Evolutionary conservation across 1,284 basidiomycete genomes (phyloP).

Genomic region (Exsudoporus floridanus): DNA sequence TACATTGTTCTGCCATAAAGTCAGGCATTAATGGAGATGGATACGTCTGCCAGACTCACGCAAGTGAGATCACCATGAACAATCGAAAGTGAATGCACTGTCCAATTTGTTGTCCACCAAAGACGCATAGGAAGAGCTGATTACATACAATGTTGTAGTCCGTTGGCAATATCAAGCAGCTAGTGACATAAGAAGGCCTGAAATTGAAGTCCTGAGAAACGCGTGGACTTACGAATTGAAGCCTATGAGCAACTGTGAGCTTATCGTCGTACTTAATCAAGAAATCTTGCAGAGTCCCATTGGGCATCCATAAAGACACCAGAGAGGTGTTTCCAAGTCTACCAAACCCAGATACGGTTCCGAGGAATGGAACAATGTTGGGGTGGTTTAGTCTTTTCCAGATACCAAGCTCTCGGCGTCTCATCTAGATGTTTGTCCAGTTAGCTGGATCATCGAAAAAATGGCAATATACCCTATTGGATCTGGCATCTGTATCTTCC

Average conservation of each 20-base stretch:
- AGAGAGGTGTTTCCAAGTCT: constrained; percentile 3
- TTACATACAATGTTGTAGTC: constrained; percentile 7
- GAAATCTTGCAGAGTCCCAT: constrained; percentile 9
- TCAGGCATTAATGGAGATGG: neutral
- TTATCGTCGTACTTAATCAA: constrained; percentile 1
- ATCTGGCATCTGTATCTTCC: neutral
- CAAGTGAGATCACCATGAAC: constrained; percentile 8
- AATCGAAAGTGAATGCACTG: constrained; percentile 8
- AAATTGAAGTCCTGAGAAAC: too few species aligned
- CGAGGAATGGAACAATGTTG: constrained; percentile 12
- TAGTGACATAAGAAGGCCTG: neutral
- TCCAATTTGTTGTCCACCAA: neutral
- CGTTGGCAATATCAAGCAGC: constrained; percentile 3
- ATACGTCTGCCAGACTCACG: neutral
- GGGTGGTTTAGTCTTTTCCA: constrained; percentile 10
- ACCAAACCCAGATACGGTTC: constrained; percentile 7
- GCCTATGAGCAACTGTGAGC: constrained; percentile 2
- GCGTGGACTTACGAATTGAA: constrained; percentile 5
- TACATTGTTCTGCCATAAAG: constrained; percentile 1
- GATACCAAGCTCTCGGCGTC: constrained; percentile 13
- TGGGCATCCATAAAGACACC: constrained; percentile 14
- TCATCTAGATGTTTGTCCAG: constrained; percentile 8
- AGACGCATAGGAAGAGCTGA: neutral
- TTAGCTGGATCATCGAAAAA: neutral
- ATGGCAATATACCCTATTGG: neutral